Evolutionary conservation across 2,329 filamentous ascomycete genomes (phyloP).

Genomic region (Plenodomus biglobosus): DNA sequence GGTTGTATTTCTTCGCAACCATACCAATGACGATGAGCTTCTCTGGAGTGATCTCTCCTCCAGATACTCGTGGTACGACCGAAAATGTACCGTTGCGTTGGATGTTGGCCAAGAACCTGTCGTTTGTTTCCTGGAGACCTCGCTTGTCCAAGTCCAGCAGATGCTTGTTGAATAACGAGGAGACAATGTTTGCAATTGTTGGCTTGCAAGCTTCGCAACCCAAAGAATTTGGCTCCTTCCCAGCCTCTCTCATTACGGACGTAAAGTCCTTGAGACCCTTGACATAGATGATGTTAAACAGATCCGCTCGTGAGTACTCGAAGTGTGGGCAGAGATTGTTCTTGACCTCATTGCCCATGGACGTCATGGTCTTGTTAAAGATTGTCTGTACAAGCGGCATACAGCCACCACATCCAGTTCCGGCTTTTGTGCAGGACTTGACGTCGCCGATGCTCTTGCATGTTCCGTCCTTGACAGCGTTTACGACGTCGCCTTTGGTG

Average conservation of each 20-base stretch:
- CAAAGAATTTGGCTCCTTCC: constrained; percentile 69
- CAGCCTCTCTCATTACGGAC: constrained; percentile 77
- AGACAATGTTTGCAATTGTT: constrained; percentile 75
- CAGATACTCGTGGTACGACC: constrained; percentile 79
- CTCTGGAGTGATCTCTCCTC: constrained; percentile 84
- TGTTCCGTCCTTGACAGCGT: constrained; percentile 70
- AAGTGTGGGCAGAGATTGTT: constrained; percentile 88
- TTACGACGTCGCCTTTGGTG: constrained; percentile 76
- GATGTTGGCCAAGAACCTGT: constrained; percentile 84
- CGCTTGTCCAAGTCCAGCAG: constrained; percentile 70
- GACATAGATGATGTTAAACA: constrained; percentile 87
- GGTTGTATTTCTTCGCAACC: constrained; percentile 78
- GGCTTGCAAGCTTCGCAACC: constrained; percentile 90
- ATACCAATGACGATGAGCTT: constrained; percentile 81
- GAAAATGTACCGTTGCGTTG: constrained; percentile 90
- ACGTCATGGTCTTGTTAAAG: constrained; percentile 84
- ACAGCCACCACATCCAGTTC: constrained; percentile 87
- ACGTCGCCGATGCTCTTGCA: constrained; percentile 82
- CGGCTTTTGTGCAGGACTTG: constrained; percentile 88
- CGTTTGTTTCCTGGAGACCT: constrained; percentile 87
- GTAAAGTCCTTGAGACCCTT: constrained; percentile 72
- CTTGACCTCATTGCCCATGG: constrained; percentile 82
- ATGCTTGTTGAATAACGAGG: constrained; percentile 81
- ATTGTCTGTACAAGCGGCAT: constrained; percentile 86
- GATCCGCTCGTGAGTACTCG: constrained; percentile 76